A percentile compares a stretch with the other conserved stretches of the same genome.
Evolutionary conservation across 805 yeast species (phyloP).

Genomic region (Candida khao-thaluensis): DNA sequence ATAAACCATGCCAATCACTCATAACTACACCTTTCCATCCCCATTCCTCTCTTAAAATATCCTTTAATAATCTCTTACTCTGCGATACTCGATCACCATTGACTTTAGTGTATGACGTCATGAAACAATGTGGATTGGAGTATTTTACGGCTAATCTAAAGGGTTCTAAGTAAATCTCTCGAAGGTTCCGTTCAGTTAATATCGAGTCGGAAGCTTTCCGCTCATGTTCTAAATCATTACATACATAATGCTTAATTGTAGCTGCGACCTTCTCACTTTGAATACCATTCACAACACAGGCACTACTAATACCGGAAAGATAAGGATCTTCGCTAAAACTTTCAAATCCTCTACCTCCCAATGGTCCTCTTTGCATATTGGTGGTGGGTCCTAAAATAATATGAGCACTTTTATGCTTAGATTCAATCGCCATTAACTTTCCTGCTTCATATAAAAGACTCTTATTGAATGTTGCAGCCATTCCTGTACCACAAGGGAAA

Average conservation of each 20-base stretch:
- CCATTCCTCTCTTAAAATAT: conserved; percentile 30
- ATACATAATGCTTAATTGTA: conserved; percentile 32
- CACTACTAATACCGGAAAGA: conserved; percentile 28
- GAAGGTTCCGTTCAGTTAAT: conserved; percentile 29
- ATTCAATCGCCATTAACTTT: conserved; percentile 31
- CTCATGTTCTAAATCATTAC: conserved; percentile 34
- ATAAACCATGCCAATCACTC: conserved; percentile 36
- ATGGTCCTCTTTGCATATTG: conserved; percentile 33
- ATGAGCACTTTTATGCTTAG: conserved; percentile 30
- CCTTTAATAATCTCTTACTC: conserved; percentile 21
- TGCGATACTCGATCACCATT: conserved; percentile 33
- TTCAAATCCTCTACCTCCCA: conserved; percentile 36
- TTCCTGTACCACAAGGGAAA: conserved; percentile 36
- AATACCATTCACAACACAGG: conserved; percentile 28
- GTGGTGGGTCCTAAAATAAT: conserved; percentile 34
- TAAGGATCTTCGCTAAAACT: conserved; percentile 34
- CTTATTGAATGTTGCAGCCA: conserved; percentile 35
- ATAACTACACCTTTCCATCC: conserved; percentile 32
- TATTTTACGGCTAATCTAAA: conserved; percentile 32
- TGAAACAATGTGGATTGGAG: conserved; percentile 28
- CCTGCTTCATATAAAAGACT: conserved; percentile 32
- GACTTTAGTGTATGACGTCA: conserved; percentile 33
- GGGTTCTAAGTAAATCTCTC: conserved; percentile 36
- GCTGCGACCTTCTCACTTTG: conserved; percentile 30
- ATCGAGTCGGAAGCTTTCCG: conserved; percentile 29